Evolutionary conservation across 177 flowering plant genomes (phyloP).

Genomic region (Vitis hybrid): DNA sequence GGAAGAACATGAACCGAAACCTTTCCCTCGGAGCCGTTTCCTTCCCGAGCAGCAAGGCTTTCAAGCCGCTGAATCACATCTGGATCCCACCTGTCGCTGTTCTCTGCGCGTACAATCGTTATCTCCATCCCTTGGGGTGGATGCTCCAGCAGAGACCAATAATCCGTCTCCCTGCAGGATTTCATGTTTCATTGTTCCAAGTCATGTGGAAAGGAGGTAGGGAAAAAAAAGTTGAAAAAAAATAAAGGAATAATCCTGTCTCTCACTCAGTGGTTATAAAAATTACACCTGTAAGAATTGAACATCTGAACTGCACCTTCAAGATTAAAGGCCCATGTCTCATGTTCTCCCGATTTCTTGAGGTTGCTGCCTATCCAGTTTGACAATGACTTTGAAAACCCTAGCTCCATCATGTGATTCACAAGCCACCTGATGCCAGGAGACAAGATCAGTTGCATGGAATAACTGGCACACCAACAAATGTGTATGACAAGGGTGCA

Average conservation of each 20-base stretch:
- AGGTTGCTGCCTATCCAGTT: conserved; percentile 93
- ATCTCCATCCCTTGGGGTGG: conserved; percentile 76
- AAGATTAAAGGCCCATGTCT: conserved; percentile 86
- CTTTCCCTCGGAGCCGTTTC: conserved; percentile 48
- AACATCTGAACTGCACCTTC: conserved; percentile 87
- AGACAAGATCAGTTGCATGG: neutral
- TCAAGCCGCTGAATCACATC: conserved; percentile 53
- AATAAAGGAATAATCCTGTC: too few relatives aligned
- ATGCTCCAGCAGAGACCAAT: conserved; percentile 81
- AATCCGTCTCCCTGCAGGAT: conserved; percentile 60
- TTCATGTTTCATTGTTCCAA: neutral
- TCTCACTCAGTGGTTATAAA: neutral
- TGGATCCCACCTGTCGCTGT: conserved; percentile 86
- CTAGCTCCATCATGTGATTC: conserved; percentile 74
- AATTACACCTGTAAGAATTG: conserved; percentile 64
- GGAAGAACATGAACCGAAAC: conserved; percentile 70
- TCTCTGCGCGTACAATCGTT: conserved; percentile 73
- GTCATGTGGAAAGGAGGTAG: neutral
- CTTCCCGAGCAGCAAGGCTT: conserved; percentile 31
- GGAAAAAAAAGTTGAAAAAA: neutral
- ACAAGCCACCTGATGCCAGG: conserved; percentile 77
- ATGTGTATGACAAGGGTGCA: neutral
- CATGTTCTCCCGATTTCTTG: conserved; percentile 64
- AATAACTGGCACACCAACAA: neutral
- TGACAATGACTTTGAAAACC: conserved; percentile 78